phyloP scores from a whole-genome alignment of 2,329 filamentous ascomycete genomes.

The Nakataea oryzae region DNA sequence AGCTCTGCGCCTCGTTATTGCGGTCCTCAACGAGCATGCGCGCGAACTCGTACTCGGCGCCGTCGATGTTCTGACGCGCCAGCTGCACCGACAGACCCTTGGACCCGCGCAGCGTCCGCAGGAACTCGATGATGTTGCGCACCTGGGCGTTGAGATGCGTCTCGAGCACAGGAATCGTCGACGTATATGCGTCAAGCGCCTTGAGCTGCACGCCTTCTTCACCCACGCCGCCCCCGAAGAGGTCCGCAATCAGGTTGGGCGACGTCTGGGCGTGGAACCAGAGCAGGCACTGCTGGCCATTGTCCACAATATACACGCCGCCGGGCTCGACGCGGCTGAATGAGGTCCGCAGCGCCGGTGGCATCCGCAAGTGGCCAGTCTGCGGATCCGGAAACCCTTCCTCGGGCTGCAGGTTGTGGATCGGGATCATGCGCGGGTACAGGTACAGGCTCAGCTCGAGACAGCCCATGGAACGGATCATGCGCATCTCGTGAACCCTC shows the following conservation, averaged over 20 bases:
- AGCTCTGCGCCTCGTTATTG: slow-evolving; percentile 95
- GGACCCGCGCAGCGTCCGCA: slow-evolving; percentile 68
- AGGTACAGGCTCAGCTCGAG: slow-evolving; percentile 83
- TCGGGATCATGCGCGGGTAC: slow-evolving; percentile 84
- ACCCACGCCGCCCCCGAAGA: slow-evolving; percentile 41
- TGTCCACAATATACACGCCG: slow-evolving; percentile 89
- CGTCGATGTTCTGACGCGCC: slow-evolving; percentile 84
- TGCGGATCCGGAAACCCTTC: slow-evolving; percentile 87
- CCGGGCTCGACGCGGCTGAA: slow-evolving; percentile 86
- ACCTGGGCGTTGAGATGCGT: slow-evolving; percentile 93
- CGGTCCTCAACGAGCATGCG: slow-evolving; percentile 83
- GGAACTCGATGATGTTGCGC: slow-evolving; percentile 83
- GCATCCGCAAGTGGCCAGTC: slow-evolving; percentile 79
- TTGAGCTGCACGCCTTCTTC: slow-evolving; percentile 61
- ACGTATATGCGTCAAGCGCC: slow-evolving; percentile 70
- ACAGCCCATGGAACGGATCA: slow-evolving; percentile 80
- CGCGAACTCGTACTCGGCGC: slow-evolving; percentile 94
- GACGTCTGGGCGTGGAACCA: slow-evolving; percentile 93
- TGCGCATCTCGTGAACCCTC: slow-evolving; percentile 80
- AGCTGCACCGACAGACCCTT: slow-evolving; percentile 86
- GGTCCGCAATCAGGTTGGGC: slow-evolving; percentile 78
- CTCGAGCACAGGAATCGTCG: slow-evolving; percentile 70
- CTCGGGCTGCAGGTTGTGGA: slow-evolving; percentile 79
- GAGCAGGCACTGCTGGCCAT: slow-evolving; percentile 81
- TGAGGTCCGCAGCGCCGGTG: slow-evolving; percentile 67